phyloP scores from a whole-genome alignment of 331 rosid species.

The Quercus lobata region DNA sequence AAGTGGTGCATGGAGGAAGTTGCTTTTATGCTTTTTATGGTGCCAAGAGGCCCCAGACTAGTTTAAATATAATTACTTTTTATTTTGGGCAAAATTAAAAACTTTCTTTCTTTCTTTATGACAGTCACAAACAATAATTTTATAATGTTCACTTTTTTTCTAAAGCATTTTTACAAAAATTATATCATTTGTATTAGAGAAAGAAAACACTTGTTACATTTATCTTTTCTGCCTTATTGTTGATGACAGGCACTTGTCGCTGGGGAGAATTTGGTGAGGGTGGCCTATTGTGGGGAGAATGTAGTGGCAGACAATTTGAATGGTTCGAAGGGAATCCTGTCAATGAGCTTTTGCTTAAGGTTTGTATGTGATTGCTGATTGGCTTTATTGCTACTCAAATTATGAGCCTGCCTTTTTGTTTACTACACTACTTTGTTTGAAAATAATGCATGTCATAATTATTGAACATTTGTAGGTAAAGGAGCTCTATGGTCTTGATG shows the following conservation, averaged over 20 bases:
- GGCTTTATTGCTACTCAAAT: constrained; percentile 1
- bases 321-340: constrained; percentile 83
- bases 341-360: constrained; percentile 69
- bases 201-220: not conserved
- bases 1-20: not conserved
- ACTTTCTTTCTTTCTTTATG: not conserved
- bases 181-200: not conserved
- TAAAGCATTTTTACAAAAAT: not conserved
- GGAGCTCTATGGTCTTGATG: constrained; percentile 82
- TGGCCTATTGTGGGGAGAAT: constrained; percentile 95
- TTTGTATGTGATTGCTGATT: constrained; percentile 19
- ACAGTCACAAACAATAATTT: not conserved
- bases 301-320: constrained; percentile 78
- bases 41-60: not conserved
- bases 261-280: constrained; percentile 98
- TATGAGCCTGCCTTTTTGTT: not conserved
- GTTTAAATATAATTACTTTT: not conserved
- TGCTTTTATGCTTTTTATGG: not conserved
- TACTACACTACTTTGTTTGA: not conserved
- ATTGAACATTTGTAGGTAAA: constrained; percentile 52
- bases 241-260: constrained; percentile 56
- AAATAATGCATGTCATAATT: not conserved
- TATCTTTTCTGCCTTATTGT: constrained; percentile 4
- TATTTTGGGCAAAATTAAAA: not conserved
- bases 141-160: not conserved